Evolutionary conservation across 2,329 filamentous ascomycete genomes (phyloP), one percentile per base, ranked within the genome.

Genomic region (Didymellaceae sp.): DNA sequence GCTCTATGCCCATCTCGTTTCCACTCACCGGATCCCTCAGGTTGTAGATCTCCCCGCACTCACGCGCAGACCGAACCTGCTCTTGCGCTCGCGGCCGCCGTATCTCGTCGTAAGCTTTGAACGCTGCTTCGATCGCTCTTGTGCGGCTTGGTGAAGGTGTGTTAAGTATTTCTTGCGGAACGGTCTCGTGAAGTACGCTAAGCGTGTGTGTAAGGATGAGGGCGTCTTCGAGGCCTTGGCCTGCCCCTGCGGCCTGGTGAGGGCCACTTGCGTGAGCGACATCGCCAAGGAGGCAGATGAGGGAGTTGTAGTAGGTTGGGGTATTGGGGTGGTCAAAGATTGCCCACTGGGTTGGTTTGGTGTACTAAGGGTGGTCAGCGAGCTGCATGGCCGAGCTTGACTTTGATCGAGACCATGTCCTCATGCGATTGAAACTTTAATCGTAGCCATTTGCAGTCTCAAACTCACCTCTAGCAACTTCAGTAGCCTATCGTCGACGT

Each of bases 191-290:
- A 1, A 60, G 31, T 14, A 35, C 40, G 9, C 43, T 45, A 6
- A 65, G 52, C 0, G 64, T 52, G 17, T 45, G 51, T 0, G 60
- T 61, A 1, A 67, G 55, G 6, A 67, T 54, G 6, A 66, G 57
- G 4, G 61, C 54, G 52, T 67, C 65, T 57, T 67, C 65, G 21
- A 67, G 52, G 14, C 50, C 52, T 42, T 60, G 53, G 26, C 61
- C 63, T 7, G 63, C 65, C 11, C 63, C 63, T 1, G 62, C 58
- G n/a, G 42, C 63, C 54, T 65, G 61, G 35, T 63, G 58, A 0
- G 65, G 65, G 1, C 44, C 37, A 6, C 47, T 46, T 21, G 63
- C 63, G 43, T 67, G 65, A 0, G 62, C 65, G 16, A 54, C 51
- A 39, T 67, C 65, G 46, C 65, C 63, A 16, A 65, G 42, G 25